Evolutionary conservation across 148 eudicot species (phyloP).

Genomic region (Mesembryanthemum crystallinum): DNA sequence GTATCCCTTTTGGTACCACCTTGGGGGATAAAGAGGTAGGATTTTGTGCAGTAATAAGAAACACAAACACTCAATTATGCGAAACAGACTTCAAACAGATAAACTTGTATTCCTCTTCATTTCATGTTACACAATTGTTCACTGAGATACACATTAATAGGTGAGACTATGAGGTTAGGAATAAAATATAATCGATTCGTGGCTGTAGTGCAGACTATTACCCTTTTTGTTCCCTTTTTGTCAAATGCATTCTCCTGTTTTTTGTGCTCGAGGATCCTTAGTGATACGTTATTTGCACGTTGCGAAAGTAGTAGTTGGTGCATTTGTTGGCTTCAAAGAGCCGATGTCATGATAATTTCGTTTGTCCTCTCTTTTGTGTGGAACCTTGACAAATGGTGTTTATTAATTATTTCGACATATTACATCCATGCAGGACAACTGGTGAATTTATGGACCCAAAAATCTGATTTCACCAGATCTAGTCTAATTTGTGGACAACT

Average conservation of each 20-base stretch:
- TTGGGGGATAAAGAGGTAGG: not conserved
- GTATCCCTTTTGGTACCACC: not conserved
- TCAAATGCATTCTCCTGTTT: not conserved
- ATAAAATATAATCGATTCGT: too few relatives aligned
- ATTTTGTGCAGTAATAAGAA: too few relatives aligned
- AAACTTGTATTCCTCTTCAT: too few relatives aligned
- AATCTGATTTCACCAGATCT: constrained; percentile 13
- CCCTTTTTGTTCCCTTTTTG: not conserved
- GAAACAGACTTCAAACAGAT: too few relatives aligned
- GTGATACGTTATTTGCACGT: not conserved
- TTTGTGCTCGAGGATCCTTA: not conserved
- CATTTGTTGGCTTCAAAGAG: too few relatives aligned
- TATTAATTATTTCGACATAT: not conserved
- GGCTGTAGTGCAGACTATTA: too few relatives aligned
- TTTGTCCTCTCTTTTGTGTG: not conserved
- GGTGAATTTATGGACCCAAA: constrained; percentile 47
- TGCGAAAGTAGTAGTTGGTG: too few relatives aligned
- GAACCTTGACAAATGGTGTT: not conserved
- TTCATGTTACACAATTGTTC: too few relatives aligned
- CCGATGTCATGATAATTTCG: not conserved
- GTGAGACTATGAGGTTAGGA: too few relatives aligned
- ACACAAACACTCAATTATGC: too few relatives aligned
- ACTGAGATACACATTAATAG: too few relatives aligned
- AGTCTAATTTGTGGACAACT: too few relatives aligned
- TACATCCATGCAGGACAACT: constrained; percentile 47